Percentiles rank a stretch among this genome's conserved stretches.
Conservation (phyloP, 1,139 yeast genomes). For the Casaregolazyma suthepensis region DNA sequence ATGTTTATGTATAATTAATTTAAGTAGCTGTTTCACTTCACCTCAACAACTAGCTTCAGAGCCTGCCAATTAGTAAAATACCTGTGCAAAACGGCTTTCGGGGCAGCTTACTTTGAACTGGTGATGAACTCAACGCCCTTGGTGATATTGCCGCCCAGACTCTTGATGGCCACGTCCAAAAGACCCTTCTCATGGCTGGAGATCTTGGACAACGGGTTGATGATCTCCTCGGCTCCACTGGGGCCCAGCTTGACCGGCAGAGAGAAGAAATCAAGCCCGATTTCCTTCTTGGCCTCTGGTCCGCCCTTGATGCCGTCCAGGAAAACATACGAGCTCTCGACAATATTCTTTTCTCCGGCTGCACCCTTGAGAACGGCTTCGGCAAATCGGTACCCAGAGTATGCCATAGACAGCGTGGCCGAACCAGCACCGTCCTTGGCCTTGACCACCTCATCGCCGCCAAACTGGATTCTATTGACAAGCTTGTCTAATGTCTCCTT, state of each 20-base stretch:
- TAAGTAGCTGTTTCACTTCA: background rate
- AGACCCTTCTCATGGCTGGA: slow-evolving; percentile 77
- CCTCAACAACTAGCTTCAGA: background rate
- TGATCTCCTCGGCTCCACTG: slow-evolving; percentile 74
- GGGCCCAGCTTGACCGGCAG: slow-evolving; percentile 86
- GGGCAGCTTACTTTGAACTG: slow-evolving; percentile 1
- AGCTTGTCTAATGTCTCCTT: slow-evolving; percentile 58
- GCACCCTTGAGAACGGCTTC: slow-evolving; percentile 41
- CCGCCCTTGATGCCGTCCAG: slow-evolving; percentile 35
- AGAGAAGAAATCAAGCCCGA: slow-evolving; percentile 85
- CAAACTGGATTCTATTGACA: slow-evolving; percentile 86
- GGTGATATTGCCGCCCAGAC: slow-evolving; percentile 52
- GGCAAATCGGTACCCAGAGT: slow-evolving; percentile 82
- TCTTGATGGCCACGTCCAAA: slow-evolving; percentile 41
- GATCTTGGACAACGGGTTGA: slow-evolving; percentile 63
- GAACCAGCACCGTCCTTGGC: slow-evolving; percentile 95
- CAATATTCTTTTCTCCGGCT: slow-evolving; percentile 42
- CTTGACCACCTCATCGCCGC: slow-evolving; percentile 95
- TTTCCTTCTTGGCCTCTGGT: slow-evolving; percentile 72
- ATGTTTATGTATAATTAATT: background rate
- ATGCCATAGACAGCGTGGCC: slow-evolving; percentile 95
- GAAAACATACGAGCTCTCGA: slow-evolving; percentile 53
- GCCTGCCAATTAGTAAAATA: background rate
- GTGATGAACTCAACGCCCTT: slow-evolving; percentile 60
- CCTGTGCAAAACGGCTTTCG: background rate